Base-by-base conservation (phyloP, 768 basidiomycete genomes). In the Sporobolomyces phaffii region DNA sequence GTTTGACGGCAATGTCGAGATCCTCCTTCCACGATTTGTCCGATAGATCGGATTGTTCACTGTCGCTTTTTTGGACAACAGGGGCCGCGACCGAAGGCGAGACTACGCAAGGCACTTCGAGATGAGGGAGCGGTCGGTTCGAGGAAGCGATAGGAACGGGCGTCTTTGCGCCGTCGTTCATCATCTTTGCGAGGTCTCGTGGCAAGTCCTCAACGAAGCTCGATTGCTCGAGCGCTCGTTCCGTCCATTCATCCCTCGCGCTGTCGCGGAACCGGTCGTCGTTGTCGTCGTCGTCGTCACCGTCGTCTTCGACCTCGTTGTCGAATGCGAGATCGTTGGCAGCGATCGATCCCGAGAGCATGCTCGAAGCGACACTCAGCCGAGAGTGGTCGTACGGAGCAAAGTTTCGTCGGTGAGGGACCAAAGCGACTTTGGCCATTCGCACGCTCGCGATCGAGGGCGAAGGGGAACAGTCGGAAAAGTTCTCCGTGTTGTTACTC, bases 401-500 rank as follows among this genome's bases (percentile, higher is more conserved):
- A 29, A 26, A 18, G 26, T 28, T 57, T 7, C 54, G 54, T 28
- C 54, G 54, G 43, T 57, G 54, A 1, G 65, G 65, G 20, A 67
- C 17, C 34, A 29, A 26, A 18, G 58, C 53, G 41, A 64, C 15
- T n/a, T 50, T 49, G 0, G 68, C 68, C 43, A 65, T 65, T 20
- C 68, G 63, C 14, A 70, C 63, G 17, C 34, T 40, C 4, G 54
- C 68, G 64, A 65, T 62, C 5, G 56, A 59, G 20, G 64, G 64
- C 0, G 61, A 63, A 4, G 67, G 67, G 14, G 64, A 62, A 11
- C 41, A 65, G 43, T 61, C 59, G 11, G 53, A 61, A 17, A 62
- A 51, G 34, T 14, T 54, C 28, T 60, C 63, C 26, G 60, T 53
- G 29, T 34, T 40, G 41, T 47, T 61, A 13, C 41, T 54, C 31